A percentile compares a stretch with the other conserved stretches of the same genome.
phyloP scores from a whole-genome alignment of 2,329 filamentous ascomycete genomes.

The Pseudocercospora crystallina region DNA sequence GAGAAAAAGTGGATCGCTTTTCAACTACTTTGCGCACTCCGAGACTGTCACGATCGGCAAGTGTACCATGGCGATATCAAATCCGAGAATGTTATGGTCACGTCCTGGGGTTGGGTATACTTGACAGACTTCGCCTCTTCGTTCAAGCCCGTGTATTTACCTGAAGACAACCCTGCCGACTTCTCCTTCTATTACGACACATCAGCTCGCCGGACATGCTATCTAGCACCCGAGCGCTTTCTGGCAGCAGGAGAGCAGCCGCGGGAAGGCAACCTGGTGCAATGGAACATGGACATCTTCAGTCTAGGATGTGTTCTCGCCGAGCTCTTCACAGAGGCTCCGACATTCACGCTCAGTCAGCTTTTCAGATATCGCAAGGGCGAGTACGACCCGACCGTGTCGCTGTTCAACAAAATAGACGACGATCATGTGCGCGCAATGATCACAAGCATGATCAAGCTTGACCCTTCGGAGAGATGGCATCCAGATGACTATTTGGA shows the following conservation, averaged over 20 bases:
- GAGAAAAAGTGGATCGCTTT: slow-evolving; percentile 99
- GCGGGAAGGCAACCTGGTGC: slow-evolving; percentile 40
- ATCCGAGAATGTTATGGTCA: slow-evolving; percentile 93
- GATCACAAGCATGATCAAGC: slow-evolving; percentile 92
- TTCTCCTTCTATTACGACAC: slow-evolving; percentile 98
- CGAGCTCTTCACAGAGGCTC: slow-evolving; percentile 89
- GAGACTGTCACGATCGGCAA: slow-evolving; percentile 85
- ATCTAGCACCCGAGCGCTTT: slow-evolving; percentile 92
- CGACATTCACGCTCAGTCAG: slow-evolving; percentile 96
- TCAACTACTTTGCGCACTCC: slow-evolving; percentile 85
- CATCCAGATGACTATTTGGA: slow-evolving; percentile 91
- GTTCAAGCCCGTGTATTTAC: slow-evolving; percentile 90
- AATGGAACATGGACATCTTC: slow-evolving; percentile 98
- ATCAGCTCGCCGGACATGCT: slow-evolving; percentile 86
- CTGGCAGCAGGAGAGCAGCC: slow-evolving; percentile 65
- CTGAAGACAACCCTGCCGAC: slow-evolving; percentile 94
- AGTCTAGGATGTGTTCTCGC: slow-evolving; percentile 96
- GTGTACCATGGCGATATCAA: slow-evolving; percentile 98
- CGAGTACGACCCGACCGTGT: slow-evolving; percentile 84
- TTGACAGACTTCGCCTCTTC: slow-evolving; percentile 94
- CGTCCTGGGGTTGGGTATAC: slow-evolving; percentile 99
- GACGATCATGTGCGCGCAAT: slow-evolving; percentile 84
- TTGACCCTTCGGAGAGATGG: slow-evolving; percentile 88
- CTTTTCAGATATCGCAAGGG: slow-evolving; percentile 90
- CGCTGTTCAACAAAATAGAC: slow-evolving; percentile 80